phyloP scores from a whole-genome alignment of 179 eudicot species.

The Spergularia azorica region DNA sequence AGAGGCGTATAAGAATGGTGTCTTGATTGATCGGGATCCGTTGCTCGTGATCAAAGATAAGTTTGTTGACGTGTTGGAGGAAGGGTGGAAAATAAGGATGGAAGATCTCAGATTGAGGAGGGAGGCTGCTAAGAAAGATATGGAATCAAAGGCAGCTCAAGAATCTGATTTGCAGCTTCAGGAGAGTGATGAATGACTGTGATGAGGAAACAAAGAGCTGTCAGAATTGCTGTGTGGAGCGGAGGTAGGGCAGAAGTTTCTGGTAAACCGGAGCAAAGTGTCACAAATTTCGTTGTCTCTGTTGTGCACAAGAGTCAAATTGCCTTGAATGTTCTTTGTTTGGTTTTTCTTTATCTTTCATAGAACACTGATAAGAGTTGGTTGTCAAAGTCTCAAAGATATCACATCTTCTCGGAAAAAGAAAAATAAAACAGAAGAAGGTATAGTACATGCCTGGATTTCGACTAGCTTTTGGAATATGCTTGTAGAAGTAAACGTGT shows the following conservation, averaged over 20 bases:
- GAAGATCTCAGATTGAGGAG: conserved; percentile 48
- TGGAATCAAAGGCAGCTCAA: conserved; percentile 39
- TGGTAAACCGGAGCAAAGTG: not conserved
- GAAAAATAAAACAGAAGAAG: not conserved
- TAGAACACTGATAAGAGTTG: too few species aligned
- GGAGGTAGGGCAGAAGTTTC: too few species aligned
- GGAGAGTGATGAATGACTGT: conserved; percentile 13
- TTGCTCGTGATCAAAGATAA: conserved; percentile 67
- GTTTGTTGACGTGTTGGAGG: conserved; percentile 73
- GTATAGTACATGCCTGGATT: conserved; percentile 7
- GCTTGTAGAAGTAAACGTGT: not conserved
- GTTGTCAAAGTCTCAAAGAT: too few species aligned
- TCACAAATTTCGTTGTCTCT: not conserved
- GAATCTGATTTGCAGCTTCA: conserved; percentile 19
- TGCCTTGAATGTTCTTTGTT: not conserved
- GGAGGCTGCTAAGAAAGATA: conserved; percentile 47
- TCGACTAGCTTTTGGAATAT: not conserved
- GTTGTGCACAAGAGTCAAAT: not conserved
- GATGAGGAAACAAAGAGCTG: conserved; percentile 4
- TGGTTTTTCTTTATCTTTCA: not conserved
- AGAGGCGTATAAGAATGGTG: conserved; percentile 72
- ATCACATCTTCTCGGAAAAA: too few species aligned
- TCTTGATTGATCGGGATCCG: conserved; percentile 75
- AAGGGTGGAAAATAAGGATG: conserved; percentile 58
- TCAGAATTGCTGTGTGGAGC: not conserved